Evolutionary conservation across 495 filamentous ascomycete genomes (phyloP).

Genomic region (Aspergillus conjunctus): DNA sequence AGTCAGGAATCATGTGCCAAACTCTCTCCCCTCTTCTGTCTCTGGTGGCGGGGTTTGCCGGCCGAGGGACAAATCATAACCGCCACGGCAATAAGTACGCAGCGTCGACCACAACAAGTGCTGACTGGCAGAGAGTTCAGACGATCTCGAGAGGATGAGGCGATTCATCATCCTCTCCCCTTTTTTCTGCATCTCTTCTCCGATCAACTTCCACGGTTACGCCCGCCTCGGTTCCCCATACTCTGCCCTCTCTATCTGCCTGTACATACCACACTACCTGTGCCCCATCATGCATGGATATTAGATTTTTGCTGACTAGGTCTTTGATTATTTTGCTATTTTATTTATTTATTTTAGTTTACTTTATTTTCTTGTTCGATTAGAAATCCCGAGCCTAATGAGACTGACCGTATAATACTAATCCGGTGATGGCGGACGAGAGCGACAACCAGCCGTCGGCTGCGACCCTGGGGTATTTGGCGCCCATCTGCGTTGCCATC

Average conservation of each 20-base stretch:
- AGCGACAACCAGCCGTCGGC: constrained; percentile 3
- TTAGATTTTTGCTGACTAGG: neutral
- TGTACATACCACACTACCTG: too few species aligned
- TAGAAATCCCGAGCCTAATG: neutral
- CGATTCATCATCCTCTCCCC: too few species aligned
- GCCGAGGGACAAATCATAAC: neutral
- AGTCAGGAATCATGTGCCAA: neutral
- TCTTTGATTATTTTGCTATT: neutral
- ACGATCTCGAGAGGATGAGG: too few species aligned
- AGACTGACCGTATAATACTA: neutral
- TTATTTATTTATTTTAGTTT: neutral
- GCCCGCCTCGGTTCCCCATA: too few species aligned
- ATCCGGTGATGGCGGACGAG: constrained; percentile 7
- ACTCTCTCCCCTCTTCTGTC: neutral
- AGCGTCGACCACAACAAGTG: too few species aligned
- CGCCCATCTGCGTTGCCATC: constrained; percentile 24
- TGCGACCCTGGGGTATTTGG: constrained; percentile 19
- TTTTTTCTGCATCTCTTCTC: too few species aligned
- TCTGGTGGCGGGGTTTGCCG: neutral
- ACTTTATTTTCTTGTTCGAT: neutral
- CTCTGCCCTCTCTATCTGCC: too few species aligned
- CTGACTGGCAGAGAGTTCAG: too few species aligned
- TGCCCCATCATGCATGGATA: neutral
- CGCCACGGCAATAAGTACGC: neutral
- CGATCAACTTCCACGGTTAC: too few species aligned